Evolutionary conservation across 805 yeast species (phyloP), one percentile per base, ranked within the genome.

Genomic region (Metschnikowia amazonensis): DNA sequence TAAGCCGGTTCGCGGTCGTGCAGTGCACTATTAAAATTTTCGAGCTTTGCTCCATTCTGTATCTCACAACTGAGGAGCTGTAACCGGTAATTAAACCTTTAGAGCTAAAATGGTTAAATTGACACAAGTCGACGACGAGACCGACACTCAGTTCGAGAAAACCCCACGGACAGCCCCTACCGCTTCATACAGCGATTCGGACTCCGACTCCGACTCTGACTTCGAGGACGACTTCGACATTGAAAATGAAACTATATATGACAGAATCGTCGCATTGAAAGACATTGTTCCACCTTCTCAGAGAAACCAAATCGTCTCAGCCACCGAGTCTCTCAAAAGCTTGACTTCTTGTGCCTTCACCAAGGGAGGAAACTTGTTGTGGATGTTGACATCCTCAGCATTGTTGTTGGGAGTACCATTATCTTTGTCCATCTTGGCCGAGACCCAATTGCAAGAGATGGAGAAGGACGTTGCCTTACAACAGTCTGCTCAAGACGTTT

Each of bases 391-490:
- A 10, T 83, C 98, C 10, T 79, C 94, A 34, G 82, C 87, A 34
- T 72, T 94, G 58, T 77, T 94, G 51, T 74, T 94, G 58, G 97
- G 97, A 64, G 95, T 89, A 38, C 99, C 99, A 53, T 77, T 88
- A 58, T 83, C 96, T 7, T 75, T 94, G 59, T 84, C 96, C 43
- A 86, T 94, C 58, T 76, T 94, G 59, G 82, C 89, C 49, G 97
- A 92, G 73, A 95, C 89, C 64, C 97, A 92, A 74, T 79, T 90
- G 65, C 81, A 84, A 63, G 97, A 90, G 72, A 79, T 88, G 84
- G 97, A 90, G 75, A 89, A 86, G 74, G 94, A 89, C 64, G 82
- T 89, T 77, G 81, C 84, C 47, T 71, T 85, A 61, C 92, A 85
- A 66, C 85, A 83, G 65, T 83, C 84, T 50, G 84, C 89, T 21